Percentiles rank a stretch among this genome's conserved stretches.
phyloP scores from a whole-genome alignment of 352 stramenopile genomes.

The Phytophthora europaea region DNA sequence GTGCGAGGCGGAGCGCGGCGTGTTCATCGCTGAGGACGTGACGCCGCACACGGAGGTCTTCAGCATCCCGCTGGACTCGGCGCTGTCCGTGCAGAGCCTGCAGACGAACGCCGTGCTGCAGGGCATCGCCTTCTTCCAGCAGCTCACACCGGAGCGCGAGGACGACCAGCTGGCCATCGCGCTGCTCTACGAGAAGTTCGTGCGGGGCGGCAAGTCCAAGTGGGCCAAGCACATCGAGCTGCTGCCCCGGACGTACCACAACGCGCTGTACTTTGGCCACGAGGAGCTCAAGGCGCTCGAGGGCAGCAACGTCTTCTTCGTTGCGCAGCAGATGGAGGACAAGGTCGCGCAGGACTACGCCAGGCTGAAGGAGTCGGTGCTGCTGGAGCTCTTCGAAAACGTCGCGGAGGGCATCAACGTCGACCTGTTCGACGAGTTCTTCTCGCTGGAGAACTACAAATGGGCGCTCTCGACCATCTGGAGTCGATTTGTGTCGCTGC shows the following conservation, averaged over 20 bases:
- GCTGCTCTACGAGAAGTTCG: constrained; percentile 78
- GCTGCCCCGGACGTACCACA: constrained; percentile 72
- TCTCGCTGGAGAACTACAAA: constrained; percentile 81
- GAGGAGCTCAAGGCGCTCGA: constrained; percentile 50
- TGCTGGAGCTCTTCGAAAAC: constrained; percentile 65
- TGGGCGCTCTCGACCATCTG: constrained; percentile 90
- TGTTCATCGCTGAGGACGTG: constrained; percentile 87
- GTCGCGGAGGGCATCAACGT: constrained; percentile 38
- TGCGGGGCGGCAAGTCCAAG: constrained; percentile 51
- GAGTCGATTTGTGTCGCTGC: constrained; percentile 85
- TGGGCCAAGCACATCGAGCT: constrained; percentile 77
- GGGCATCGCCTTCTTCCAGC: constrained; percentile 61
- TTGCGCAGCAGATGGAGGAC: constrained; percentile 71
- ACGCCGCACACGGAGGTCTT: constrained; percentile 77
- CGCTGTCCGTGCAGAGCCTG: constrained; percentile 64
- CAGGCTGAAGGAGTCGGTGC: constrained; percentile 44
- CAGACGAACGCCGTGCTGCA: constrained; percentile 43
- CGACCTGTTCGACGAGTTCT: constrained; percentile 47
- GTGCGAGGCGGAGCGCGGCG: constrained; percentile 65
- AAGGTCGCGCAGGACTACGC: constrained; percentile 69
- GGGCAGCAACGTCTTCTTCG: constrained; percentile 73
- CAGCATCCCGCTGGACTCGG: constrained; percentile 65
- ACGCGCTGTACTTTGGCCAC: constrained; percentile 70
- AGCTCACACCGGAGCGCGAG: constrained; percentile 52
- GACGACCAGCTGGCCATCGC: constrained; percentile 77